Evolutionary conservation across 352 stramenopile genomes (phyloP), one percentile per base, ranked within the genome.

Genomic region (Globisporangium abappressorium): DNA sequence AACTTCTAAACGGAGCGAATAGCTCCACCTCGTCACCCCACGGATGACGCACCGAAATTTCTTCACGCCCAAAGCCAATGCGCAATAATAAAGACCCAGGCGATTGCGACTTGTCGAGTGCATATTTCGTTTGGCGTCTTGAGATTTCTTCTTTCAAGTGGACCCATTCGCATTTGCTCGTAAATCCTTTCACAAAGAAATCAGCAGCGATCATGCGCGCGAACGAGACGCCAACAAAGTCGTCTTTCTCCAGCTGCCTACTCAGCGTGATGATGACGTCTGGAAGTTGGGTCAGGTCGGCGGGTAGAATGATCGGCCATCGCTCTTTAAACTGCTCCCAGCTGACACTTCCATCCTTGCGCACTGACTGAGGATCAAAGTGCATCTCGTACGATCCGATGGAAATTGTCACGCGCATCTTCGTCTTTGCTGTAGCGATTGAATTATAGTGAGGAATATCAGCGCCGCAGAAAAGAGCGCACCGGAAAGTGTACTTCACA

Each of bases 221-320:
- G 61, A 77, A 92, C 38, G 82, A 81, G 5, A 92, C 64, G 54
- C 86, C 81, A 1, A 90, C 70, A 58, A 81, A 89, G 24, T 80
- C 78, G 14, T 90, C 84, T 28, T 83, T 87, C 0, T 87, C 81
- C 22, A 86, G 56, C 43, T 84, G 72, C 4, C 82, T 78, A 62
- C 77, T 90, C 3, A 94, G 72, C 3, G 78, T 92, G 64, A 94
- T 61, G 56, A 93, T 75, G 8, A 92, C 60, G 30, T 94, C 84
- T 0, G 86, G 86, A 0, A 92, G 65, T 55, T 94, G 82, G 0
- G 77, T 92, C 28, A 94, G 62, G 68, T 94, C 81, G 20, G 80
- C 80, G 15, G 84, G 84, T 1, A 92, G 57, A 1, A 88, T 34
- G 49, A 94, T 73, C 8, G 81, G 74, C 63, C 68, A 78, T 18